Conservation (phyloP, 1,139 yeast species). For the Yamadazyma atmosphaerica region DNA sequence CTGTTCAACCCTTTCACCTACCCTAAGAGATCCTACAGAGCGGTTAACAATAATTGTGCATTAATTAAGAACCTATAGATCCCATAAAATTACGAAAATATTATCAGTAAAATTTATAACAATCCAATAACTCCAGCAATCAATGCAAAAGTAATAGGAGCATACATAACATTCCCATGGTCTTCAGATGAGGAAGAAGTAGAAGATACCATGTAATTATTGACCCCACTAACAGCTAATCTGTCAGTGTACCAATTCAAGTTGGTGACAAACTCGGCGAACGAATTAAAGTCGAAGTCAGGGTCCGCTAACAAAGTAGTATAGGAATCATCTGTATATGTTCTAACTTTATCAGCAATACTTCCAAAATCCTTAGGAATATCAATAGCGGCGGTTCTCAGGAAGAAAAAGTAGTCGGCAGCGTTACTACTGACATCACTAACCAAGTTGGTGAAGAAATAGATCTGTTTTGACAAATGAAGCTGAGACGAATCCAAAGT, state of each 20-base stretch:
- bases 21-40: too few species aligned
- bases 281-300: slow-evolving; percentile 18
- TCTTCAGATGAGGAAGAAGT: slow-evolving; percentile 6
- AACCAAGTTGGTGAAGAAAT: slow-evolving; percentile 30
- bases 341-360: slow-evolving; percentile 21
- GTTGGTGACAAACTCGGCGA: slow-evolving; percentile 30
- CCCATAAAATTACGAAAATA: too few species aligned
- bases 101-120: slow-evolving; percentile 1
- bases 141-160: slow-evolving; percentile 10
- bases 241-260: slow-evolving; percentile 35
- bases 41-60: too few species aligned
- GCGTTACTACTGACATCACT: slow-evolving; percentile 24
- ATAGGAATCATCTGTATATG: slow-evolving; percentile 31
- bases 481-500: neutral
- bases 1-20: too few species aligned
- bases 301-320: slow-evolving; percentile 32
- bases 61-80: too few species aligned
- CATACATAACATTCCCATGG: slow-evolving; percentile 4
- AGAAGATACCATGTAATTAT: slow-evolving; percentile 1
- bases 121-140: slow-evolving; percentile 10
- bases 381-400: slow-evolving; percentile 22
- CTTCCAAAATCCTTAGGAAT: slow-evolving; percentile 27
- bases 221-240: slow-evolving; percentile 16
- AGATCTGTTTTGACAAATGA: slow-evolving; percentile 16
- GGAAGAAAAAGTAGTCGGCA: slow-evolving; percentile 23